Percentiles rank a stretch among this genome's conserved stretches.
phyloP scores from a whole-genome alignment of 148 eudicot species.

The Bassia scoparia region DNA sequence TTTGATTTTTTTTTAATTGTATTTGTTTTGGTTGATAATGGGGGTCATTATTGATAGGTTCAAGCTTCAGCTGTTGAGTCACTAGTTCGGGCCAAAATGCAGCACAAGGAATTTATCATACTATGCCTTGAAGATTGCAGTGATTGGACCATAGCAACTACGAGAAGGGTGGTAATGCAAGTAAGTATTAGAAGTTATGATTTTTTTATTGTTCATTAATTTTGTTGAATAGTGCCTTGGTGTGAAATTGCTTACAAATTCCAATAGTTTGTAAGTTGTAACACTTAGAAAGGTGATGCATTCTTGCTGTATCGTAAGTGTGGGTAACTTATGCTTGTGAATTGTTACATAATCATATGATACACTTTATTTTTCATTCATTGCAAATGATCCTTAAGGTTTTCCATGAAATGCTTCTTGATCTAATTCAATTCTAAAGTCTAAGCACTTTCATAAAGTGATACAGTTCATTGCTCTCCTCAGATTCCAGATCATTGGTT shows the following conservation, averaged over 20 bases:
- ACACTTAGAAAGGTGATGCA: not conserved
- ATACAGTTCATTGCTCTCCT: too few relatives aligned
- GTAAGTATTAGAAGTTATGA: slow-evolving; percentile 39
- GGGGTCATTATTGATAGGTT: slow-evolving; percentile 41
- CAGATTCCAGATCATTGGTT: too few relatives aligned
- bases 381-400: too few relatives aligned
- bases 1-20: not conserved
- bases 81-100: slow-evolving; percentile 95
- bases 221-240: not conserved
- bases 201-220: not conserved
- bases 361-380: not conserved
- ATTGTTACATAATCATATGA: not conserved
- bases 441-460: too few relatives aligned
- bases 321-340: not conserved
- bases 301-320: not conserved
- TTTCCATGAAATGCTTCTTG: too few relatives aligned
- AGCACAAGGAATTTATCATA: slow-evolving; percentile 87
- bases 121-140: slow-evolving; percentile 95
- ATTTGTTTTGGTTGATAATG: not conserved
- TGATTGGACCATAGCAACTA: slow-evolving; percentile 98
- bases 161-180: slow-evolving; percentile 96
- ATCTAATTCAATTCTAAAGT: too few relatives aligned
- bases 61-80: slow-evolving; percentile 96
- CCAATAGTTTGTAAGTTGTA: not conserved
- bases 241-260: not conserved